Evolutionary conservation across 78 protist genomes (phyloP), one percentile per base, ranked within the genome.

Genomic region (Tieghemostelium lacteum): DNA sequence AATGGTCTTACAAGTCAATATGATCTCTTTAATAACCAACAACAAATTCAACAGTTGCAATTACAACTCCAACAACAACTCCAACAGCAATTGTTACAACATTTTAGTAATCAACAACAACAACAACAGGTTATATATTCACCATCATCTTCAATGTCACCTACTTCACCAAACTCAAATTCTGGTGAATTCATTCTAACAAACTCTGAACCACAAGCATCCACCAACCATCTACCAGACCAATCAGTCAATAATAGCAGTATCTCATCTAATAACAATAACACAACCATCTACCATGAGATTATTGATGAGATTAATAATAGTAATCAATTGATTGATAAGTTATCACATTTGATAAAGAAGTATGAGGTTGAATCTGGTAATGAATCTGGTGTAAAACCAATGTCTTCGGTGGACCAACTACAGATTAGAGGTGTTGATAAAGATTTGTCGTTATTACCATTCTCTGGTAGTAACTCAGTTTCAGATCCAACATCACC

Each of bases 281-380:
- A 57, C 16, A 57, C 45, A 33, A 26, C 45, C 26, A n/a, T 71
- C 45, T 28, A 28, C 19, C 45, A 52, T 26, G 42, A 71, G 8
- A 42, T 52, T 8, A 50, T 71, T 20, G 77, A 71, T 33, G 77
- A 71, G 50, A 71, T 71, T 22, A 71, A 71, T 50, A 31, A 24
- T 17, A 50, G 64, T 26, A 33, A 52, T 36, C 33, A 71, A 33
- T 31, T 71, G 2, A 71, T 71, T 34, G 77, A 71, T 42, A 71
- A 52, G 1, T 50, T 71, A 28, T 50, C 61, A 50, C 45, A 71
- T 33, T 33, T 71, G 4, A 16, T 71, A 10, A 71, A 50, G 31
- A 71, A 33, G 10, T 57, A 36, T 31, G 77, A 52, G 24, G 16
- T 31, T 7, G n/a, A n/a, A n/a, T n/a, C n/a, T n/a, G n/a, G n/a